Evolutionary conservation across 2,329 filamentous ascomycete species (phyloP).

Genomic region (Diaporthe helianthi): DNA sequence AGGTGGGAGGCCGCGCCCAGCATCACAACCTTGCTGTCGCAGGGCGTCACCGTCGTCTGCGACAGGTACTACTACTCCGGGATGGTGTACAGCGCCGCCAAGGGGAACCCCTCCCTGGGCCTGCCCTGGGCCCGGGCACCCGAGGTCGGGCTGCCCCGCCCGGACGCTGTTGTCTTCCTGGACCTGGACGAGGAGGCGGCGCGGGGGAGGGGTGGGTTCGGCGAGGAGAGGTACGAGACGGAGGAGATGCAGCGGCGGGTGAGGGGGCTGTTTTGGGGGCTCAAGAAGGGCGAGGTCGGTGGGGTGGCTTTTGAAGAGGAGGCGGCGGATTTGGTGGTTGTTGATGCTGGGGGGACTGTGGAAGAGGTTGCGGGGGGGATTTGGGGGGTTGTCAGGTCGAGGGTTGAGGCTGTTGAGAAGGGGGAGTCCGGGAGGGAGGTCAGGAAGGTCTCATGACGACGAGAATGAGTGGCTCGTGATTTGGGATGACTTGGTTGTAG

Average conservation of each 20-base stretch:
- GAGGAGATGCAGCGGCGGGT: constrained; percentile 83
- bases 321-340: constrained; percentile 60
- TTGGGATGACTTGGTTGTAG: not conserved
- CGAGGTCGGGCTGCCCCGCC: constrained; percentile 84
- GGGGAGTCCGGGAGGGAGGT: constrained; percentile 53
- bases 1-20: constrained; percentile 77
- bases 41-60: constrained; percentile 79
- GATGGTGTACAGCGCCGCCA: constrained; percentile 91
- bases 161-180: constrained; percentile 87
- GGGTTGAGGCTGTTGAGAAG: constrained; percentile 56
- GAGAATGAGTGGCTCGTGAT: not conserved
- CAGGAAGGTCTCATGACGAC: constrained; percentile 51
- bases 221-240: constrained; percentile 87
- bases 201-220: constrained; percentile 81
- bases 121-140: constrained; percentile 84
- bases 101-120: constrained; percentile 72
- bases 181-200: constrained; percentile 79
- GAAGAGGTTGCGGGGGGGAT: constrained; percentile 65
- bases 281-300: constrained; percentile 53
- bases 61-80: constrained; percentile 97
- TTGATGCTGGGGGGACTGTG: constrained; percentile 60
- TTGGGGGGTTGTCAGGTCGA: constrained; percentile 57
- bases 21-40: constrained; percentile 61
- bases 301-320: constrained; percentile 52
- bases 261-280: constrained; percentile 71